Conservation (phyloP, 805 yeast genomes). For the Metschnikowia colocasiae region DNA sequence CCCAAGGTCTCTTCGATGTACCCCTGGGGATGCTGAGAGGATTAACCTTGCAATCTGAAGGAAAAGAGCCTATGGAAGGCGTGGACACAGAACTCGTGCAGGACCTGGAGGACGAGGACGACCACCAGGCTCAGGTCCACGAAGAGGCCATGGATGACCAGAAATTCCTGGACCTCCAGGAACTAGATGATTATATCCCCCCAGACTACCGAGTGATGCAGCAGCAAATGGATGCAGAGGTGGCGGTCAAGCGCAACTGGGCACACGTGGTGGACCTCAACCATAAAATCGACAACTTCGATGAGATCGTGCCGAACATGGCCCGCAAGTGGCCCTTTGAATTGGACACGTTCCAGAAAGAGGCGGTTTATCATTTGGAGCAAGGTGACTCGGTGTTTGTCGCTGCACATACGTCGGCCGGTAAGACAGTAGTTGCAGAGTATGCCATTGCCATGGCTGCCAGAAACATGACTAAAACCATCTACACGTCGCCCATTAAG, state of each 20-base stretch:
- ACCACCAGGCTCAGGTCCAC: not conserved
- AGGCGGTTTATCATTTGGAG: constrained; percentile 92
- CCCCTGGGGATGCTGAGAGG: constrained; percentile 86
- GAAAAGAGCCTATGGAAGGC: constrained; percentile 6
- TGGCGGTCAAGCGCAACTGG: constrained; percentile 60
- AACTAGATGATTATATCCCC: constrained; percentile 44
- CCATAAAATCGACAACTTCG: constrained; percentile 78
- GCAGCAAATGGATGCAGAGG: constrained; percentile 22
- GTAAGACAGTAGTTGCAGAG: constrained; percentile 97
- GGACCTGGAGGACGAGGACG: not conserved
- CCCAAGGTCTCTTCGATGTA: constrained; percentile 68
- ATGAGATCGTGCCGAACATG: constrained; percentile 85
- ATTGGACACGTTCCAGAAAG: constrained; percentile 91
- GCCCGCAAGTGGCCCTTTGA: constrained; percentile 95
- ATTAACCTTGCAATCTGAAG: constrained; percentile 29
- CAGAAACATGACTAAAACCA: constrained; percentile 93
- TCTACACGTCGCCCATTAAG: constrained; percentile 93
- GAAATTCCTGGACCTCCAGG: constrained; percentile 24
- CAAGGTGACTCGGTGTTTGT: constrained; percentile 98
- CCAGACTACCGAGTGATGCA: constrained; percentile 29
- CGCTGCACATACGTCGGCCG: constrained; percentile 98
- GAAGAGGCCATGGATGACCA: constrained; percentile 2
- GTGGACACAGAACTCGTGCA: constrained; percentile 8
- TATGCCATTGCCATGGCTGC: constrained; percentile 97
- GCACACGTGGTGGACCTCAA: constrained; percentile 92